Base-by-base conservation (phyloP, 176 grass and related monocot species). In the Rhynchospora tenuis region DNA sequence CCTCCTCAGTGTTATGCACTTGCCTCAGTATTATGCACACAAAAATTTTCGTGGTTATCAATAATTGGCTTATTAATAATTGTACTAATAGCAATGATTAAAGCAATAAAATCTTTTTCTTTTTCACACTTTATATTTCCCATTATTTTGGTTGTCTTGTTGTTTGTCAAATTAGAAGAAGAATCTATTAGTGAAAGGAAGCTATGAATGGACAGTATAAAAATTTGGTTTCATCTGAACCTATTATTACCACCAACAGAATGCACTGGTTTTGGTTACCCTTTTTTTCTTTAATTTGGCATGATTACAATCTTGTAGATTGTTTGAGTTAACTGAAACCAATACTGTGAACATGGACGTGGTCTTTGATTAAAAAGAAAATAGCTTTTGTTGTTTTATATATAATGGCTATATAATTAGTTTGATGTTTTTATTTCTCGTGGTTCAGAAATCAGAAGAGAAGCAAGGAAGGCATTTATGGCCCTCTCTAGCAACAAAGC, bases 401-500 rank as follows among this genome's bases (percentile, higher is more conserved):
- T 65, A 84, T 52, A 61, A 48, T 44, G 67, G 23, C 26, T 63
- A 51, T 33, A 17, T 71, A 33, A 69, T 80, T 60, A 72, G 43
- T 78, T 58, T 84, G 14, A 38, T 38, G 31, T 83, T 75, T 59
- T 7, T 52, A n/a, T 26, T 68, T 45, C 5, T 68, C 68, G 58
- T 88, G 51, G 82, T 88, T 75, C 85, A 98, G 92, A 93, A 91
- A 89, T 88, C 85, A 86, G 89, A 44, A 91, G 95, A 88, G 88
- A 89, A 83, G 95, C 95, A 82, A 93, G 95, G 88, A 98, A 90
- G 88, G 95, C 95, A 78, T 90, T 98, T 85, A 58, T 98, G 70
- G 95, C 95, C 26, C 86, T 98, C 60, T 92, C 95, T 87, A 82
- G 91, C 33, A 29, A 73, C 59, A 89, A 87, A 56, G 81, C 86